phyloP scores from a whole-genome alignment of 1,284 basidiomycete species.

The Exsudoporus floridanus region DNA sequence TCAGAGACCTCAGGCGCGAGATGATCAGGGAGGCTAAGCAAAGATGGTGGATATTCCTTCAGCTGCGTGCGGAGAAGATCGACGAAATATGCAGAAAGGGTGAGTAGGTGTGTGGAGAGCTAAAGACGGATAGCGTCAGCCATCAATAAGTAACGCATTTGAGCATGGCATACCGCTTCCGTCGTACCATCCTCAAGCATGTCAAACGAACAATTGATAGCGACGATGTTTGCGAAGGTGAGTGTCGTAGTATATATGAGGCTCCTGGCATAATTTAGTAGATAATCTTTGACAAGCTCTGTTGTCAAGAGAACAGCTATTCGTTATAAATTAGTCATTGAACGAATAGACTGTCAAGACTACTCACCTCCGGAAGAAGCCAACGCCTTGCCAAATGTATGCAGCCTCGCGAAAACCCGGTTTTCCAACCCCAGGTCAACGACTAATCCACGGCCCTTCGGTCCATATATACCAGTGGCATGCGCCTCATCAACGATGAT shows the following conservation, averaged over 20 bases:
- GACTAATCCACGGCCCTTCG: slow-evolving; percentile 74
- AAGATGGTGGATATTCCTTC: slow-evolving; percentile 21
- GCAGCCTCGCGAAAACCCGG: slow-evolving; percentile 62
- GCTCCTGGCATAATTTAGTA: slow-evolving; percentile 91
- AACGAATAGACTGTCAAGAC: neutral
- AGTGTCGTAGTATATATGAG: slow-evolving; percentile 89
- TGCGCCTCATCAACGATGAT: slow-evolving; percentile 91
- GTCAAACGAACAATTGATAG: slow-evolving; percentile 77
- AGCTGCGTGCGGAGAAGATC: slow-evolving; percentile 33
- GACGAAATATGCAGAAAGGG: slow-evolving; percentile 42
- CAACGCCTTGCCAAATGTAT: slow-evolving; percentile 71
- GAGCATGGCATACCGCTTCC: slow-evolving; percentile 42
- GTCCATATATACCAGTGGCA: slow-evolving; percentile 78
- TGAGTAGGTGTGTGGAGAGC: slow-evolving; percentile 45
- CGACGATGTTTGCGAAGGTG: slow-evolving; percentile 71
- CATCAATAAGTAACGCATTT: neutral
- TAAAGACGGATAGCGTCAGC: slow-evolving; percentile 18
- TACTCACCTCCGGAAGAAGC: slow-evolving; percentile 77
- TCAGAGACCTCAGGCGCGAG: slow-evolving; percentile 6
- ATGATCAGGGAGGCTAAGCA: slow-evolving; percentile 29
- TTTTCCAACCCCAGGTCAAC: slow-evolving; percentile 61
- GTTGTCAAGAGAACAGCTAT: slow-evolving; percentile 79
- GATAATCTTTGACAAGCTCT: slow-evolving; percentile 73
- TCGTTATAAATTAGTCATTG: neutral
- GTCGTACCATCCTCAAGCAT: slow-evolving; percentile 71